Evolutionary conservation across 2,329 filamentous ascomycete species (phyloP), one percentile per base, ranked within the genome.

Genomic region (Neobulgaria alba): DNA sequence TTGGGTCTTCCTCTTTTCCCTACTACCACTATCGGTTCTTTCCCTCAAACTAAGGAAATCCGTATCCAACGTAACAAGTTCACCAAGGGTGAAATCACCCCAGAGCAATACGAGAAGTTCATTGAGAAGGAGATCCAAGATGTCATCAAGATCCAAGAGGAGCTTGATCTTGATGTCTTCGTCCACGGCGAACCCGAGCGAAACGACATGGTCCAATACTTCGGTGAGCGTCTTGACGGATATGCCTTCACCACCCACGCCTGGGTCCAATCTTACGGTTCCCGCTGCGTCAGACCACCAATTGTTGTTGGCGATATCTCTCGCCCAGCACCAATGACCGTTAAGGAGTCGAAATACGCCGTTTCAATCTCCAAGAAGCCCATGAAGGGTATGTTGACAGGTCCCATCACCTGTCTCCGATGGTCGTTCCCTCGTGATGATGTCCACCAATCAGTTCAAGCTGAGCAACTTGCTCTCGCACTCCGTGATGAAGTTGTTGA

Each of bases 191-290:
- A 98, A 78, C 92, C 92, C 46, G 92, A 98, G 80, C 88, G 92
- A 67, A 98, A 98, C 73, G 92, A 98, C 81, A 98, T 98, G 92
- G 92, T 98, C 39, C 92, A 98, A 72, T 98, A 95, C 82, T 98
- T 98, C 59, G 92, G 92, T 69, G 92, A 98, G 79, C 85, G 87
- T 61, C 77, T 98, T 50, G 79, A 93, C 60, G 92, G 92, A 61
- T 98, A 96, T 67, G 84, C 88, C 64, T 98, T 98, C 79, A 98
- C 92, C 65, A 96, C 90, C 66, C 85, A 95, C 72, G 92, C 86
- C 57, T 98, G 92, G 92, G 92, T 98, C 43, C 88, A 98, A 78
- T 87, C 79, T 59, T 98, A 98, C 69, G 92, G 92, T 61, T 98
- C 92, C 56, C 92, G 92, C 62, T 98, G 92, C 68, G 92, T 98